Evolutionary conservation across 2,329 filamentous ascomycete genomes (phyloP), one percentile per base, ranked within the genome.

Genomic region (Cordyceps javanica): DNA sequence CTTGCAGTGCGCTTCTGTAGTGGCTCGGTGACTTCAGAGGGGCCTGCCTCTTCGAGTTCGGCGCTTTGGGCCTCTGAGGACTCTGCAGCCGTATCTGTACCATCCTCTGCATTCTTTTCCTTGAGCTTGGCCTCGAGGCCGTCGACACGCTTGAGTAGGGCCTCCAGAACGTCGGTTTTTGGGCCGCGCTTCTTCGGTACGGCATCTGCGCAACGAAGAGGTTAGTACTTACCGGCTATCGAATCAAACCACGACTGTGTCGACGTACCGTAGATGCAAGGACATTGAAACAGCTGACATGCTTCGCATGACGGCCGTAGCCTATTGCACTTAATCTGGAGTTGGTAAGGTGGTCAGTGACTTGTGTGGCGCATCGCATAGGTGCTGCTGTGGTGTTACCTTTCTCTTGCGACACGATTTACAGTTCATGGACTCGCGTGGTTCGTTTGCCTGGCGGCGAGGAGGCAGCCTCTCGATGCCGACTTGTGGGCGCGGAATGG

Each of bases 401-500:
- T 96, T 96, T 75, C 91, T 82, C 74, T 95, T 95, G 65, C 91
- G 84, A 77, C 91, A 96, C 58, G 90, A 94, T 73, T 96, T 95
- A 83, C 91, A 96, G 72, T 96, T 96, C 91, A 96, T 96, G 34
- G 89, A 89, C 77, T 95, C 91, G 66, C 89, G 85, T 41, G 89
- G 89, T 70, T 94, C 89, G 66, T 83, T 87, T 72, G 81, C 85
- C 72, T 84, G 77, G 42, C 88, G 85, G 62, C 87, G 84, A 56
- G 86, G 80, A 26, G 88, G 87, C 63, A 93, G 76, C 61, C 89
- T 84, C 73, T 92, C 88, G 71, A 93, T 93, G 69, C 88, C 87
- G 67, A 92, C 86, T 75, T 90, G 87, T 28, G 88, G 87, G 66
- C 89, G 82, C 62, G 88, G 83, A 80, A 90, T 87, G 69, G 75